Percentiles rank a stretch among this genome's conserved stretches.
These are phyloP conservation scores for Epichloe typhina DNA, from an alignment of 2,329 filamentous ascomycete genomes.

Conservation along the genomic window DNA sequence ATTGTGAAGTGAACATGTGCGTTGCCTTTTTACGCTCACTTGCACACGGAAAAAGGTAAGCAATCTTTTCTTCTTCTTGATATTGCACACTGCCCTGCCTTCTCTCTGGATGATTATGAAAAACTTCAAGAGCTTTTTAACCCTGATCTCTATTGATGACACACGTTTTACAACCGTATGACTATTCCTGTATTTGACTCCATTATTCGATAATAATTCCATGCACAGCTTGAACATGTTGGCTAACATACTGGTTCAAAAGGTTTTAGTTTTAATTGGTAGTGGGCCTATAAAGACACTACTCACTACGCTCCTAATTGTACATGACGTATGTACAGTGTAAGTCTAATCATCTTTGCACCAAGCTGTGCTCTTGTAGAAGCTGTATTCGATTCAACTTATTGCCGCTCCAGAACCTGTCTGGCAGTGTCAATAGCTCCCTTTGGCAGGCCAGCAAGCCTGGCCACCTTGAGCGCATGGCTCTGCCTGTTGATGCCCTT, in stretches of 20 bases:
- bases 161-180: constrained; percentile 44
- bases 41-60: constrained; percentile 30
- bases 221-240: constrained; percentile 18
- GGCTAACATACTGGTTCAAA: constrained; percentile 20
- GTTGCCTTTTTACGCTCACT: not conserved
- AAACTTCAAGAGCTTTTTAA: constrained; percentile 54
- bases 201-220: constrained; percentile 7
- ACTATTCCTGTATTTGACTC: constrained; percentile 24
- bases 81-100: constrained; percentile 1
- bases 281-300: not conserved
- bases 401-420: constrained; percentile 31
- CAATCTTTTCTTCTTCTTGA: constrained; percentile 11
- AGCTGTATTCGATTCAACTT: not conserved
- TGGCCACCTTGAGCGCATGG: constrained; percentile 91
- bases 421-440: constrained; percentile 56
- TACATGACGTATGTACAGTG: not conserved
- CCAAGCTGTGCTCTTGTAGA: not conserved
- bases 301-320: too few species aligned
- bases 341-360: not conserved
- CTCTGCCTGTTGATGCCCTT: constrained; percentile 74
- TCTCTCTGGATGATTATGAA: constrained; percentile 40
- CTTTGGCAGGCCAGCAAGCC: constrained; percentile 68
- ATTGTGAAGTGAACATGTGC: not conserved
- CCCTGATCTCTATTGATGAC: constrained; percentile 49
- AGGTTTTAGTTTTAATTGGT: not conserved